A percentile compares a stretch with the other conserved stretches of the same genome.
Conservation (phyloP, 2,329 filamentous ascomycete species). For the Colletotrichum salicis region DNA sequence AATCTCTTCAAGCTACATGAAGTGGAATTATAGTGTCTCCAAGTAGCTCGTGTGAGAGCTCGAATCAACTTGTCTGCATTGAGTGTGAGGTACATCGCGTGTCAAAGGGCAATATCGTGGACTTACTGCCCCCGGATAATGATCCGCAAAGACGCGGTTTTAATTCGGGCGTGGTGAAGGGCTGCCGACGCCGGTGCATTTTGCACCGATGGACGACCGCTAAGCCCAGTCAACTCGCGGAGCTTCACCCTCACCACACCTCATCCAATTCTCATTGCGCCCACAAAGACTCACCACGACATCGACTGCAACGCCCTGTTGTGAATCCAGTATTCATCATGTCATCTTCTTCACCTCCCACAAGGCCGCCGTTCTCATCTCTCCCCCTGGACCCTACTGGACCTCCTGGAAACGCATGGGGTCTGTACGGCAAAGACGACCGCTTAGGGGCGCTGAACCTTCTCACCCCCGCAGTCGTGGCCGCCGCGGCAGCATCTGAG, state of each 20-base stretch:
- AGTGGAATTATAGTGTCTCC: too few relatives aligned
- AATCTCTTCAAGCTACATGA: too few relatives aligned
- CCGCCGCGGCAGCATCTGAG: conserved; percentile 37
- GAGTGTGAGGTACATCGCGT: too few relatives aligned
- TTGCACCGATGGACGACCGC: conserved; percentile 2
- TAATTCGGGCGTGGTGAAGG: neutral
- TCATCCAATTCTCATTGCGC: neutral
- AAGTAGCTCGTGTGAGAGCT: too few relatives aligned
- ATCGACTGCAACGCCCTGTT: too few relatives aligned
- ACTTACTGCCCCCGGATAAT: neutral
- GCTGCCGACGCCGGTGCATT: conserved; percentile 7
- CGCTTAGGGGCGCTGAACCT: conserved; percentile 66
- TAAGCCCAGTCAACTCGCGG: neutral
- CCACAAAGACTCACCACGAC: neutral
- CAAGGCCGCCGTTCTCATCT: conserved; percentile 35
- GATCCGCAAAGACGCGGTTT: neutral
- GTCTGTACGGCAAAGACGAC: conserved; percentile 61
- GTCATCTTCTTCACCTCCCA: neutral
- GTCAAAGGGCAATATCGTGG: neutral
- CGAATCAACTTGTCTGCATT: too few relatives aligned
- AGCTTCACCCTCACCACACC: neutral
- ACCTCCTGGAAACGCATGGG: conserved; percentile 66
- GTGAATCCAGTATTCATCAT: neutral
- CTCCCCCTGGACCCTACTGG: conserved; percentile 61
- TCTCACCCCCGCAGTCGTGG: conserved; percentile 58